Percentiles rank a stretch among this genome's conserved stretches.
Conservation (phyloP, 495 filamentous ascomycete species). For the Staphylotrichum tortipilum region DNA sequence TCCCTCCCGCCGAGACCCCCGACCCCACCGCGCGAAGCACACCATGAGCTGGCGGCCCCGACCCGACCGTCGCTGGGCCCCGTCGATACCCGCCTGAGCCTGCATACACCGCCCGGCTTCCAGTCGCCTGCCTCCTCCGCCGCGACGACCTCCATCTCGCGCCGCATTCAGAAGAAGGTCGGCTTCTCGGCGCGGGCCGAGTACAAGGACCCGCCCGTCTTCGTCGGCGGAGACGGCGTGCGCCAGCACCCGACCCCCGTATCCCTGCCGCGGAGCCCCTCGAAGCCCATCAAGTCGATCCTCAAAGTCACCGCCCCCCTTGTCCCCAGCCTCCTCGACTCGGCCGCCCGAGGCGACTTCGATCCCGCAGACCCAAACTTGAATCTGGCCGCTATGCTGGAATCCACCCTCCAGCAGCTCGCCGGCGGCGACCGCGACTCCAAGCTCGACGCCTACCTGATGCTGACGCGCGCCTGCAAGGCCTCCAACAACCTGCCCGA, state of each 20-base stretch:
- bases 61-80: constrained; percentile 20
- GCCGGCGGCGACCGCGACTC: constrained; percentile 57
- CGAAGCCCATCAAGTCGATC: constrained; percentile 73
- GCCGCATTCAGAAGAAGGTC: constrained; percentile 55
- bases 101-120: constrained; percentile 42
- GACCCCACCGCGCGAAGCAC: constrained; percentile 45
- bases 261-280: constrained; percentile 49
- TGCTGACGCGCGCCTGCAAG: constrained; percentile 64
- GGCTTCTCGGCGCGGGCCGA: constrained; percentile 65
- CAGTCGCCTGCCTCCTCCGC: constrained; percentile 43
- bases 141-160: constrained; percentile 52
- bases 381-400: constrained; percentile 65
- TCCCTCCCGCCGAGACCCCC: constrained; percentile 43
- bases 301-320: constrained; percentile 59
- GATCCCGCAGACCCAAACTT: constrained; percentile 31
- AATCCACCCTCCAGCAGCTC: constrained; percentile 71
- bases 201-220: constrained; percentile 54
- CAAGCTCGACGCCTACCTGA: constrained; percentile 78
- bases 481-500: constrained; percentile 70
- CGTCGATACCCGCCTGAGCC: constrained; percentile 25
- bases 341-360: constrained; percentile 24
- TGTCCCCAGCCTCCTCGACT: constrained; percentile 37
- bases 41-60: constrained; percentile 24
- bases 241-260: constrained; percentile 32
- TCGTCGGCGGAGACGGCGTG: constrained; percentile 37